Percentiles rank a stretch among this genome's conserved stretches.
phyloP scores from a whole-genome alignment of 1,139 yeast species.

The Suhomyces maxii region DNA sequence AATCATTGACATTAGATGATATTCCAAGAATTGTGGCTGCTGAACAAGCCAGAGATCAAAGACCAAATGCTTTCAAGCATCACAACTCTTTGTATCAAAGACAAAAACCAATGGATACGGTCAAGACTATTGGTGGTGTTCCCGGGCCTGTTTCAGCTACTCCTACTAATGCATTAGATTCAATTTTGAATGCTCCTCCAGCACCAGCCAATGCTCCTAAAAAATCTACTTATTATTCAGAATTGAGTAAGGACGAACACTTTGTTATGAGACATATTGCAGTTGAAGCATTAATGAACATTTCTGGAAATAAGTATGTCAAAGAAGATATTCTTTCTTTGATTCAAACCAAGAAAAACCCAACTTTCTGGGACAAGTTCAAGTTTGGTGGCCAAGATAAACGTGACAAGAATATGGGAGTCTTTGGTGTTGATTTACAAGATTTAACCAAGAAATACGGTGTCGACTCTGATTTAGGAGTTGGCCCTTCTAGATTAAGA shows the following conservation, averaged over 20 bases:
- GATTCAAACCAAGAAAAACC: conserved; percentile 56
- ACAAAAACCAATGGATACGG: conserved; percentile 38
- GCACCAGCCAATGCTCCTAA: conserved; percentile 5
- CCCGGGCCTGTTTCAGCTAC: conserved; percentile 10
- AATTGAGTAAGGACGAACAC: conserved; percentile 61
- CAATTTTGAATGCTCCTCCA: conserved; percentile 17
- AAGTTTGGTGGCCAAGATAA: conserved; percentile 38
- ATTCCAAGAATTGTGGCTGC: conserved; percentile 97
- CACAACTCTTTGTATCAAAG: conserved; percentile 51
- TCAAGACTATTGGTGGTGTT: conserved; percentile 18
- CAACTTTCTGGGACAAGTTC: conserved; percentile 77
- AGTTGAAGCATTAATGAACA: conserved; percentile 56
- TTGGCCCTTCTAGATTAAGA: conserved; percentile 75
- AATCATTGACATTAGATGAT: conserved; percentile 88
- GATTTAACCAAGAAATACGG: conserved; percentile 75
- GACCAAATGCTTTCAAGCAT: conserved; percentile 82
- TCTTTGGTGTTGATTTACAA: conserved; percentile 80
- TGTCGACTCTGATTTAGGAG: conserved; percentile 82
- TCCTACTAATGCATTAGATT: conserved; percentile 18
- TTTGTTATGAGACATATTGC: conserved; percentile 68
- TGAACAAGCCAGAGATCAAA: conserved; percentile 90
- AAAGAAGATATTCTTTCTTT: conserved; percentile 55
- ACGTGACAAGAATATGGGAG: conserved; percentile 36
- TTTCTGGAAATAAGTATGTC: conserved; percentile 35
- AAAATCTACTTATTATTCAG: conserved; percentile 63